Evolutionary conservation across 2,329 filamentous ascomycete species (phyloP).

Genomic region (Fusarium sublunatum): DNA sequence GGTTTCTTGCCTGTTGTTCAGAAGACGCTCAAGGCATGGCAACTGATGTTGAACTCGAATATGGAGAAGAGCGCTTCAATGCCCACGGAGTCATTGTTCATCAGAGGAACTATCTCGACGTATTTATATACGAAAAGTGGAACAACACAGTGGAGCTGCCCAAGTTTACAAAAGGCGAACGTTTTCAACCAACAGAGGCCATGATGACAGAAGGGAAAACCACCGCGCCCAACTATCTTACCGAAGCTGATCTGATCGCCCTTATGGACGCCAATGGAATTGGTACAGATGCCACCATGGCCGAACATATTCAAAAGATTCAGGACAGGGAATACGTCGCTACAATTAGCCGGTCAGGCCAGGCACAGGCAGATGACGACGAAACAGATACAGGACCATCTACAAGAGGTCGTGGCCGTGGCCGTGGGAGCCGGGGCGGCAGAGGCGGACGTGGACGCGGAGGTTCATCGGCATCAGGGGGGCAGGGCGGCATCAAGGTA

Average conservation of each 20-base stretch:
- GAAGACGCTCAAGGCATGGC: conserved; percentile 90
- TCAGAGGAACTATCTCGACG: conserved; percentile 91
- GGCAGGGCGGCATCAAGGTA: conserved; percentile 72
- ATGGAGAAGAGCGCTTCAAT: conserved; percentile 84
- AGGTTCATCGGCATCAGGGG: conserved; percentile 57
- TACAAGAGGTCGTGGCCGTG: conserved; percentile 61
- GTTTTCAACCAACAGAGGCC: conserved; percentile 88
- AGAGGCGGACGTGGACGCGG: conserved; percentile 53
- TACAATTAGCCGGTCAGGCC: conserved; percentile 62
- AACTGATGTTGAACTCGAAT: conserved; percentile 85
- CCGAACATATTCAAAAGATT: conserved; percentile 96
- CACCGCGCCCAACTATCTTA: conserved; percentile 83
- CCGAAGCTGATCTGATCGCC: conserved; percentile 93
- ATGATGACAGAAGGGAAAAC: conserved; percentile 94
- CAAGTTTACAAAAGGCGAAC: conserved; percentile 80
- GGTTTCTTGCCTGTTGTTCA: conserved; percentile 95
- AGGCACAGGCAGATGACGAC: conserved; percentile 53
- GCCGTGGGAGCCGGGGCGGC: conserved; percentile 58
- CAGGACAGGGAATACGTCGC: conserved; percentile 89
- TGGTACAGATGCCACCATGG: conserved; percentile 98
- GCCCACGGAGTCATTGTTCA: conserved; percentile 86
- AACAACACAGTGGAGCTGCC: conserved; percentile 87
- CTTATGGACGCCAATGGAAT: conserved; percentile 99
- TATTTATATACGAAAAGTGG: conserved; percentile 98
- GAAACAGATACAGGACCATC: conserved; percentile 53